Base-by-base conservation (phyloP, 805 yeast genomes). In the Teunomyces cretensis region DNA sequence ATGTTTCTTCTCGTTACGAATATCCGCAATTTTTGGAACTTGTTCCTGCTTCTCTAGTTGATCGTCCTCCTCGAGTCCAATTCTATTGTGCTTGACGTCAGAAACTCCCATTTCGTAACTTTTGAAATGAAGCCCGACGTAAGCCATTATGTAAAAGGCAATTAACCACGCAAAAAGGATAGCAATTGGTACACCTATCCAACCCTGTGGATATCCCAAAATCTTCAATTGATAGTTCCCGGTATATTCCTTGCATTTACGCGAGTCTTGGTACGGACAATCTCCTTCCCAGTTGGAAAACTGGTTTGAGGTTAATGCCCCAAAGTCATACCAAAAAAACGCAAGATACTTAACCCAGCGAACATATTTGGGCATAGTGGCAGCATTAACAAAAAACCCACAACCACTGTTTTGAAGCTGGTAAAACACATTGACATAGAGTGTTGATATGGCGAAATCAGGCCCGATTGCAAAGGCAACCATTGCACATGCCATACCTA, bases 331-430 rank as follows among this genome's bases (percentile, higher is more conserved):
- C 88, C 91, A 89, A 42, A 84, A 73, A 58, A 79, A 86, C 0
- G 92, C 83, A 45, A 83, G 68, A 62, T 86, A 88, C 58, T 84
- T 86, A 4, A 84, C 76, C 96, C 96, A 88, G 30, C 88, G 72
- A 7, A 88, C 95, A 56, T 89, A 89, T 1, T 86, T 95, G 0
- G 96, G 96, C 81, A 88, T 75, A 1, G 79, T 74, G 6, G 72
- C 69, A 1, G 90, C 80, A 60, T 88, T 87, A 16, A 84, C 86
- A 57, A 85, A 88, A 63, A 80, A 86, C 1, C 96, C 96, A 61
- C 88, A 83, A 0, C 88, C 88, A 74, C 86, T 78, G 42, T 87
- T 79, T 55, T 87, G 88, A 22, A 86, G 65, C 26, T 89, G 87
- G 58, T 80, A 85, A 48, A 81, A 75, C 43, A 81, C 58, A 55